Evolutionary conservation across 208 protist genomes (phyloP).

Genomic region (Crithidia fasciculata): DNA sequence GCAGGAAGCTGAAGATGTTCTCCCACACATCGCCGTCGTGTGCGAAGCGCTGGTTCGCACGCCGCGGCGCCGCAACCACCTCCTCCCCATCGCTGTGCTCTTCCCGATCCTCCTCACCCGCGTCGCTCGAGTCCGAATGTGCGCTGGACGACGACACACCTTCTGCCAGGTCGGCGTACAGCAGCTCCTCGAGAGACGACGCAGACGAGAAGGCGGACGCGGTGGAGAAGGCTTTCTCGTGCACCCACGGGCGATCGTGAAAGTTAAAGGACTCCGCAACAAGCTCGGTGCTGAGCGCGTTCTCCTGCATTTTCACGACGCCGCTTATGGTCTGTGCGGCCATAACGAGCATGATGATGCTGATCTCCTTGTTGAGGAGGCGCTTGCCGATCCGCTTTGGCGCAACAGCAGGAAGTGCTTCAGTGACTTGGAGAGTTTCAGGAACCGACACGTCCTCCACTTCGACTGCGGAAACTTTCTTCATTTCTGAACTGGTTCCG

Average conservation of each 20-base stretch:
- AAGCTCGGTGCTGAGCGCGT: constrained; percentile 64
- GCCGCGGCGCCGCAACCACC: constrained; percentile 8
- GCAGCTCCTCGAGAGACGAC: constrained; percentile 31
- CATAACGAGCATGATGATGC: constrained; percentile 58
- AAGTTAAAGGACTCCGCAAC: constrained; percentile 47
- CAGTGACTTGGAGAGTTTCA: not conserved
- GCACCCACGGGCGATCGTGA: constrained; percentile 30
- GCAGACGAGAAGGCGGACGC: constrained; percentile 36
- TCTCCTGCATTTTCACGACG: constrained; percentile 28
- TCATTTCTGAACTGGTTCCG: not conserved
- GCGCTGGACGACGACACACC: constrained; percentile 48
- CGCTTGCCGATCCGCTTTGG: constrained; percentile 30
- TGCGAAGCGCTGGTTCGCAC: constrained; percentile 7
- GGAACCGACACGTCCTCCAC: not conserved
- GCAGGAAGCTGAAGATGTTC: constrained; percentile 56
- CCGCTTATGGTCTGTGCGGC: constrained; percentile 44
- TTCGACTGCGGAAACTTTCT: not conserved
- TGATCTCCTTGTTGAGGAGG: constrained; percentile 47
- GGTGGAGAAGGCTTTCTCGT: constrained; percentile 32
- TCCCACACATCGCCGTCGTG: constrained; percentile 43
- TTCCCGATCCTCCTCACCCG: constrained; percentile 35
- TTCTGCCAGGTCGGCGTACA: constrained; percentile 42
- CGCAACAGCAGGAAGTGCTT: not conserved
- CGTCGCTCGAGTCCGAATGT: constrained; percentile 37
- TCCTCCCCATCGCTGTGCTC: constrained; percentile 48